phyloP scores from a whole-genome alignment of 129 eudicot species.

The carrot (Daucus carota) region DNA sequence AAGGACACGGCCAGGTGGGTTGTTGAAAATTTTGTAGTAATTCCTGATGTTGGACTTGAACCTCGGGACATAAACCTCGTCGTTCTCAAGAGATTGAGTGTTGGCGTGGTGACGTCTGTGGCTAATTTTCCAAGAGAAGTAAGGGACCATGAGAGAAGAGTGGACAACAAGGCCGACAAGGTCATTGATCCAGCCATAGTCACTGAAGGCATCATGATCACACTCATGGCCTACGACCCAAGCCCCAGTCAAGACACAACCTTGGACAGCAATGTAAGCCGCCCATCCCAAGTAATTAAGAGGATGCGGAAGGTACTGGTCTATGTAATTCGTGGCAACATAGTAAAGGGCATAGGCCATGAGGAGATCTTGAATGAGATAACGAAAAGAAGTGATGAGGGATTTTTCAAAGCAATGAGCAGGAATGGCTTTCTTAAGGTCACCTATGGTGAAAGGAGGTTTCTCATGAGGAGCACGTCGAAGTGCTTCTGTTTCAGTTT shows the following conservation, averaged over 20 bases:
- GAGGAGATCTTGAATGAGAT: not conserved
- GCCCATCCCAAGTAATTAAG: not conserved
- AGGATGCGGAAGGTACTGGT: not conserved
- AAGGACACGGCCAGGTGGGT: not conserved
- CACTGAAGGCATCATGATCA: conserved; percentile 2
- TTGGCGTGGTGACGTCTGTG: conserved; percentile 5
- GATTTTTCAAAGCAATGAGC: conserved; percentile 3
- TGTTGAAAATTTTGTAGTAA: not conserved
- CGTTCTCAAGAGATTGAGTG: not conserved
- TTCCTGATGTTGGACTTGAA: not conserved
- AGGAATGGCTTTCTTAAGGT: not conserved
- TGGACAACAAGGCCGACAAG: conserved; percentile 5
- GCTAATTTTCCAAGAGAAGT: conserved; percentile 8
- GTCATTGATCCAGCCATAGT: not conserved
- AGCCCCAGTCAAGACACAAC: not conserved
- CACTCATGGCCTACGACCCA: conserved; percentile 6
- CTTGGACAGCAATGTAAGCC: not conserved
- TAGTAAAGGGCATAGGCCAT: not conserved
- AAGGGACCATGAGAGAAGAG: conserved; percentile 1
- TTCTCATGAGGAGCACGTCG: not conserved
- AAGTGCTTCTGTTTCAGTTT: not conserved
- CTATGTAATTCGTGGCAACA: not conserved
- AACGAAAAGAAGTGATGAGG: not conserved
- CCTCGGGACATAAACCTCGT: not conserved
- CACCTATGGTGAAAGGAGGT: conserved; percentile 1